Conservation (phyloP, 257 asterid genomes). For the Fraxinus pennsylvanica region DNA sequence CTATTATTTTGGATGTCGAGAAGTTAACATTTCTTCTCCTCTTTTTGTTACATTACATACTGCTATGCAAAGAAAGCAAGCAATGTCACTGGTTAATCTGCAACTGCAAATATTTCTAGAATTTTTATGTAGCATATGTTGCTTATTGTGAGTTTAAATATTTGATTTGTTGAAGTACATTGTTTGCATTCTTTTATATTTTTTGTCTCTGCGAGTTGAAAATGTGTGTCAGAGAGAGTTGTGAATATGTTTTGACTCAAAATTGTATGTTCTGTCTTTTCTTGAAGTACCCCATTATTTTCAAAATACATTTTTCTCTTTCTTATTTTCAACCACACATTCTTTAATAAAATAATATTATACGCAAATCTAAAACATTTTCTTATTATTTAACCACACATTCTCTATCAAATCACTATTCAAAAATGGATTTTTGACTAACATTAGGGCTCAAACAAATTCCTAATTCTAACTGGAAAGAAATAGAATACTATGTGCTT, state of each 20-base stretch:
- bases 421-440: too few relatives aligned
- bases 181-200: not conserved
- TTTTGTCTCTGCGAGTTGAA: slow-evolving; percentile 3
- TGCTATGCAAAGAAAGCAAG: not conserved
- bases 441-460: too few relatives aligned
- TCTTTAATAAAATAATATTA: too few relatives aligned
- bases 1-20: not conserved
- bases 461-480: not conserved
- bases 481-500: not conserved
- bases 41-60: not conserved
- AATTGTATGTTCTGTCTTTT: too few relatives aligned
- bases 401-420: too few relatives aligned
- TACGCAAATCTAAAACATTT: too few relatives aligned
- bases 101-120: not conserved
- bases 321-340: too few relatives aligned
- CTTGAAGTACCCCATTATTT: too few relatives aligned
- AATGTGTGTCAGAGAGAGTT: not conserved
- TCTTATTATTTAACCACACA: too few relatives aligned
- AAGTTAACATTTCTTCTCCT: not conserved
- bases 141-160: slow-evolving; percentile 5
- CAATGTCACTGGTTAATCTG: not conserved
- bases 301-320: too few relatives aligned
- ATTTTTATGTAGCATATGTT: not conserved
- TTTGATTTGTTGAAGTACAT: not conserved
- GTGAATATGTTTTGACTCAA: too few relatives aligned